Conservation (phyloP, 352 stramenopile species). For the Phytophthora fragariaefolia region DNA sequence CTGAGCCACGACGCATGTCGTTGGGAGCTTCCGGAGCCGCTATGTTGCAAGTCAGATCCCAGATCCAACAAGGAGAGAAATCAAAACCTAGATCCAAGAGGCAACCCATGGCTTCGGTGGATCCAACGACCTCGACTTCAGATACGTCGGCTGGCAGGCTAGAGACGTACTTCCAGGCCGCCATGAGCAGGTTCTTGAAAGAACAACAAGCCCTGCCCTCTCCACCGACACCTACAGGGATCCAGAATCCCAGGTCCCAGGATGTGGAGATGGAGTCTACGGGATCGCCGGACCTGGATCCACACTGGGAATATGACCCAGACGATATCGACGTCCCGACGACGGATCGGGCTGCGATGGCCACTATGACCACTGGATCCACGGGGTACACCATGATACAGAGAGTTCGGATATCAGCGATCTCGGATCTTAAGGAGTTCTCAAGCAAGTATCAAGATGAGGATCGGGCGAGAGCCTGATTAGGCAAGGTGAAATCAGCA, state of each 20-base stretch:
- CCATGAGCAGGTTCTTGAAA: not conserved
- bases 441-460: not conserved
- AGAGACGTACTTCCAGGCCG: not conserved
- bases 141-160: not conserved
- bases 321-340: not conserved
- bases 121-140: not conserved
- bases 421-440: constrained; percentile 16
- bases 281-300: not conserved
- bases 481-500: constrained; percentile 3
- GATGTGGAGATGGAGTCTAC: not conserved
- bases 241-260: not conserved
- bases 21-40: not conserved
- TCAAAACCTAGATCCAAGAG: too few relatives aligned
- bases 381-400: not conserved
- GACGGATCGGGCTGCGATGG: not conserved
- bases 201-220: not conserved
- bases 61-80: too few relatives aligned
- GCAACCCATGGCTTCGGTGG: not conserved
- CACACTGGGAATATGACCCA: not conserved
- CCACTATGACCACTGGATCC: not conserved
- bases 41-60: too few relatives aligned
- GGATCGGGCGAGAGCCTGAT: not conserved
- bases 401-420: constrained; percentile 3
- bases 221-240: too few relatives aligned
- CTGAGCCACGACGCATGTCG: too few relatives aligned